Base-by-base conservation (phyloP, 1,139 yeast genomes). In the Pneumocystis murina region DNA sequence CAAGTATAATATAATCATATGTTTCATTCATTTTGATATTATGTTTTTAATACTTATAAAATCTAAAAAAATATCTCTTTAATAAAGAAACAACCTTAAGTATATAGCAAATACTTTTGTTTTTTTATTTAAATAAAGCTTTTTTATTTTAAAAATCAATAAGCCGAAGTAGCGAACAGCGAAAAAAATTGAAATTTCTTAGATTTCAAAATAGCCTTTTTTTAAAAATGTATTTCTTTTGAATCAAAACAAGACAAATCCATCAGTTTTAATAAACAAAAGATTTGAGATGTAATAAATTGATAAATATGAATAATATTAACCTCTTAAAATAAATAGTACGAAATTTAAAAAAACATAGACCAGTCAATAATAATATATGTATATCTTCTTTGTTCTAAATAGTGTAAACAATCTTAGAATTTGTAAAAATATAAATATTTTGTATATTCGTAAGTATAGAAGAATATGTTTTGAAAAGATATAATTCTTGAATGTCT, bases 1-100 rank as follows among this genome's bases (percentile, higher is more conserved):
- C 91, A 62, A 85, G 76, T 58, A 88, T 95, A 70, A 88, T 87
- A 67, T 87, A 92, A 78, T 92, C 98, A 83, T 91, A 92, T 70
- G 87, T 84, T 77, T 91, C 97, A 77, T 92, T 97, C 96, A 94
- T 89, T 8, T 20, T 43, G n/a, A 43, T 43, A 43, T 3, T 3
- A 2, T 28, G 7, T 10, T 64, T 62, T 16, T 10, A 40, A 20
- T 59, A 3, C 17, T 61, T n/a, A 39, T 4, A 20, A 39, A 39
- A 28, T 28, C 30, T 28, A 28, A 57, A 24, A 39, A 57, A 16
- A 8, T 14, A 33, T 28, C 2, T 48, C 2, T 54, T 14, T 28
- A 54, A 24, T 20, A 20, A 20, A 24, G 7, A 20, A 20, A 5
- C 4, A 43, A 6, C 6, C 10, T 43, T 20, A 43, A 43, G 8